Percentiles rank a stretch among this genome's conserved stretches.
These are phyloP conservation scores for Monosporascus sp. DNA, from an alignment of 2,329 filamentous ascomycete species.

Conservation along the genomic window DNA sequence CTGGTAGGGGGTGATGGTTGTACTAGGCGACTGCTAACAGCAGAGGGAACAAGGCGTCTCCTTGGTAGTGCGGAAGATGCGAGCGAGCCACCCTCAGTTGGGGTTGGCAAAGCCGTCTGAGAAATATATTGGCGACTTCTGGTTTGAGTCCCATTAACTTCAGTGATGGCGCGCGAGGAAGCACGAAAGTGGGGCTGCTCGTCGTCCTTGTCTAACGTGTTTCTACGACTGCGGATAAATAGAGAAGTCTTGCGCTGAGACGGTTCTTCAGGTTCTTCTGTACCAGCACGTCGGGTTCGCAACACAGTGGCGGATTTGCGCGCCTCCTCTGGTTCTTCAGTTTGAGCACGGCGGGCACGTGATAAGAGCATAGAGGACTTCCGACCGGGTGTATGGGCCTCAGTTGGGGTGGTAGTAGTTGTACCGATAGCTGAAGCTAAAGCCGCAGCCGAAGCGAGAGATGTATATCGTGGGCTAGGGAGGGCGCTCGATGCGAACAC, in stretches of 20 bases:
- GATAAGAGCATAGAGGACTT: slow-evolving; percentile 49
- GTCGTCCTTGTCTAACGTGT: slow-evolving; percentile 43
- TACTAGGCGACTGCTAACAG: slow-evolving; percentile 42
- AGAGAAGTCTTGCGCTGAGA: slow-evolving; percentile 37
- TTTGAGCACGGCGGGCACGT: slow-evolving; percentile 41
- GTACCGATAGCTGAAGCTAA: slow-evolving; percentile 11
- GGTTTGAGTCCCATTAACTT: slow-evolving; percentile 37
- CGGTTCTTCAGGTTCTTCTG: slow-evolving; percentile 42
- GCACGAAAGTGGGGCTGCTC: slow-evolving; percentile 48
- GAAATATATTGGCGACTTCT: slow-evolving; percentile 35
- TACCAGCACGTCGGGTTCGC: slow-evolving; percentile 39
- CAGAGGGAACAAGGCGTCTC: slow-evolving; percentile 47
- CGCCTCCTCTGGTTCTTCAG: slow-evolving; percentile 48
- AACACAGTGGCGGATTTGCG: slow-evolving; percentile 41
- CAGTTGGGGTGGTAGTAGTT: slow-evolving; percentile 34
- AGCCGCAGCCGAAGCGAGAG: slow-evolving; percentile 7
- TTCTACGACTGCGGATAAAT: slow-evolving; percentile 40
- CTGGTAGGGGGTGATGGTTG: slow-evolving; percentile 33
- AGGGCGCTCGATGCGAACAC: slow-evolving; percentile 41
- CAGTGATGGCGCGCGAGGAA: slow-evolving; percentile 54
- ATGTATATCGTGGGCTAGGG: slow-evolving; percentile 37
- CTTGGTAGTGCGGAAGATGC: slow-evolving; percentile 46
- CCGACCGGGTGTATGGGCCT: slow-evolving; percentile 33
- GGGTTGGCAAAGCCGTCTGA: slow-evolving; percentile 31
- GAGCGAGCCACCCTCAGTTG: slow-evolving; percentile 27